phyloP scores from a whole-genome alignment of 2,329 filamentous ascomycete genomes.

The Cordyceps fumosorosea region DNA sequence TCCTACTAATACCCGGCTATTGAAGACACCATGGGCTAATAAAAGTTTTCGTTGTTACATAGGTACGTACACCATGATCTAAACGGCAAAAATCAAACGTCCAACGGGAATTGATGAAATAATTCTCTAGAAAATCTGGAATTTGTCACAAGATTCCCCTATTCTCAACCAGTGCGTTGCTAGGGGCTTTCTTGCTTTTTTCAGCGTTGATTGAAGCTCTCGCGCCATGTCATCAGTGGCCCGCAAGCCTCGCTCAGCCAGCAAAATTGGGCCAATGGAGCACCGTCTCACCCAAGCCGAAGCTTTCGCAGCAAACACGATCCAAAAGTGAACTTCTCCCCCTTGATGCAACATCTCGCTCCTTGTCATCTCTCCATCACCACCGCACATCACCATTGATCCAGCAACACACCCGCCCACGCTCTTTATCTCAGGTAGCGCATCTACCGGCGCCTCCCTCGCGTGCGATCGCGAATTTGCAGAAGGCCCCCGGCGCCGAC shows the following conservation, averaged over 20 bases:
- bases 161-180: too few relatives aligned
- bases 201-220: background rate
- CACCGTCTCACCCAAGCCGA: background rate
- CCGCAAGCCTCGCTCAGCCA: background rate
- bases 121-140: too few relatives aligned
- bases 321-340: background rate
- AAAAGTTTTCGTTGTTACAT: too few relatives aligned
- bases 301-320: conserved; percentile 8
- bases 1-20: too few relatives aligned
- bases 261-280: conserved; percentile 13
- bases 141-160: too few relatives aligned
- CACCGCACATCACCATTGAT: background rate
- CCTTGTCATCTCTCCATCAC: background rate
- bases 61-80: too few relatives aligned
- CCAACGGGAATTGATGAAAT: too few relatives aligned
- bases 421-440: conserved; percentile 12
- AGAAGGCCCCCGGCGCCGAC: background rate
- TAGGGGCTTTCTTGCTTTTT: too few relatives aligned
- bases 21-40: too few relatives aligned
- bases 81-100: too few relatives aligned
- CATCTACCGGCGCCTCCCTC: conserved; percentile 8
- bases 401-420: conserved; percentile 1
- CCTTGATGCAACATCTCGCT: conserved; percentile 1
- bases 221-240: background rate
- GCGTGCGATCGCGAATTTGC: conserved; percentile 4